Base-by-base conservation (phyloP, 257 asterid species). In the Nicotiana paniculata region DNA sequence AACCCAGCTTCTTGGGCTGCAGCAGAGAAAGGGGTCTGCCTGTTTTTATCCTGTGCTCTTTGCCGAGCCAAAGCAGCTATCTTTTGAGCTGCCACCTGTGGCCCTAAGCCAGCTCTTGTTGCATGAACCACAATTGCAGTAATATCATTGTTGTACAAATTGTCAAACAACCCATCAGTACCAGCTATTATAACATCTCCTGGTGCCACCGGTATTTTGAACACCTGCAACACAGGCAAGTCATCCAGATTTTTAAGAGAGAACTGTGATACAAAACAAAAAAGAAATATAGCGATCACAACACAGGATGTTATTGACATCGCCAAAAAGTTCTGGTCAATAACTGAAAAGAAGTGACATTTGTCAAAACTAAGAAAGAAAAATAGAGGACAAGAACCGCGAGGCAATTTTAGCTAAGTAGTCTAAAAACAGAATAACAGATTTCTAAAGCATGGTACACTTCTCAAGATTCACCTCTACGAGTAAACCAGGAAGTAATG, bases 1-100 rank as follows among this genome's bases (percentile, higher is more conserved):
- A 90, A 90, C 30, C 99, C 99, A 43, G 98, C 98, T 83, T 96
- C 97, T 85, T 94, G 98, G 32, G 99, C 99, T 67, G 99, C 97
- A 59, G 97, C n/a, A 75, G 99, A 93, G 90, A 96, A 96, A 81
- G 99, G 99, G 35, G 98, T 93, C 90, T 93, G 99, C 82, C 98
- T 81, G 90, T 92, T 89, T 67, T 88, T 94, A 89, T 96, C 99
- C 82, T 81, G 92, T 48, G 99, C 99, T 65, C 99, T 86, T 86
- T 94, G 97, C 4, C 95, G 93, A 10, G 99, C 98, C 87, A 96
- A 86, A 51, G 97, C 97, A 64, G 96, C 97, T 70, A 96, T 87
- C 91, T 92, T 92, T 86, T 94, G 99, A 59, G 99, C 98, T 2
- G 98, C 90, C 83, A 93, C 94, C 86, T 96, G 92, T 83, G 99